Evolutionary conservation across 2,329 filamentous ascomycete genomes (phyloP).

Genomic region (Alternaria brassicae): DNA sequence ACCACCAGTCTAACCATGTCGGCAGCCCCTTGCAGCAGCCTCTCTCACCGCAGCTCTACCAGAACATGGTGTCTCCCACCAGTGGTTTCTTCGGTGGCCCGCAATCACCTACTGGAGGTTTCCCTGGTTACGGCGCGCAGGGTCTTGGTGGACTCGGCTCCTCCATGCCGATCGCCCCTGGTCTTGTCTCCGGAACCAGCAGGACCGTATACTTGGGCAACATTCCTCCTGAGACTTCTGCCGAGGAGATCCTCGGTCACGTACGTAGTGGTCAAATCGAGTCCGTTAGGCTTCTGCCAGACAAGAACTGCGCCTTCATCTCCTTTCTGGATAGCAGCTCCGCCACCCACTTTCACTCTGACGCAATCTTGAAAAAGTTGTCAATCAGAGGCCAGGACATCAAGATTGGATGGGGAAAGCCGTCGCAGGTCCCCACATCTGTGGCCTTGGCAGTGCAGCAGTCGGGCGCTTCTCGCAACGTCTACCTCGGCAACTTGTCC

Average conservation of each 20-base stretch:
- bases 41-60: slow-evolving; percentile 83
- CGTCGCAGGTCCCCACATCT: slow-evolving; percentile 95
- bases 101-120: slow-evolving; percentile 84
- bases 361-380: slow-evolving; percentile 99
- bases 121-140: slow-evolving; percentile 68
- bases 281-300: slow-evolving; percentile 93
- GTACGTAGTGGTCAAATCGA: slow-evolving; percentile 98
- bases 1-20: slow-evolving; percentile 67
- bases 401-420: slow-evolving; percentile 99
- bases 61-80: slow-evolving; percentile 84
- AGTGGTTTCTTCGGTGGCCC: slow-evolving; percentile 80
- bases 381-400: slow-evolving; percentile 99
- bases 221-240: slow-evolving; percentile 95
- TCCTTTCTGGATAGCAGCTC: slow-evolving; percentile 98
- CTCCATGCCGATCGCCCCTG: slow-evolving; percentile 77
- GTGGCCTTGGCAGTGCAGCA: slow-evolving; percentile 98
- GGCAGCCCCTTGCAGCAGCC: slow-evolving; percentile 73
- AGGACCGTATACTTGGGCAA: slow-evolving; percentile 97
- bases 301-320: slow-evolving; percentile 99
- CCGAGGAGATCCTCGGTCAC: slow-evolving; percentile 95
- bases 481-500: slow-evolving; percentile 91
- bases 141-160: slow-evolving; percentile 71
- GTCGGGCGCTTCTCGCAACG: slow-evolving; percentile 93
- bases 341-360: slow-evolving; percentile 98
- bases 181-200: slow-evolving; percentile 87